Conservation (phyloP, 257 asterid genomes). For the Parsonsia alboflavescens region DNA sequence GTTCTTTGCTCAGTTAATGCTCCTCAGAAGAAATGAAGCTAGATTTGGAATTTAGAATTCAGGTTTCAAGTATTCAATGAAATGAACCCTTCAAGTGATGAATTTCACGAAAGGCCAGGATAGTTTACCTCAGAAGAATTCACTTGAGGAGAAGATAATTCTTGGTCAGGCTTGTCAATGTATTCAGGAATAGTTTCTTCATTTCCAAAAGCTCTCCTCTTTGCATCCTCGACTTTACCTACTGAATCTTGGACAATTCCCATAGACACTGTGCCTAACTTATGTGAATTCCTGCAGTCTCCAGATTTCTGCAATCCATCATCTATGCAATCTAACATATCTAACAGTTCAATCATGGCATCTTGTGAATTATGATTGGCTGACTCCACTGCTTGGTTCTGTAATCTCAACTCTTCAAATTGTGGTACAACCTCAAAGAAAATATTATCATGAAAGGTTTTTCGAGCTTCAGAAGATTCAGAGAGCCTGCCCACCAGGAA, state of each 20-base stretch:
- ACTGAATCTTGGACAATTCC: conserved; percentile 7
- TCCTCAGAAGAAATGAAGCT: neutral
- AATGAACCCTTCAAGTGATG: neutral
- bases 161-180: conserved; percentile 1
- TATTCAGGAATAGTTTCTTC: conserved; percentile 18
- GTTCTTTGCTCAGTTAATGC: neutral
- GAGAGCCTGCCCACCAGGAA: conserved; percentile 53
- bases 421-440: conserved; percentile 10
- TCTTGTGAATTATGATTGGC: neutral
- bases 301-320: conserved; percentile 18
- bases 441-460: conserved; percentile 17
- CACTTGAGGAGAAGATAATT: conserved; percentile 1
- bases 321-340: conserved; percentile 3
- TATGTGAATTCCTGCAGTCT: conserved; percentile 5
- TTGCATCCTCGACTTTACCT: conserved; percentile 14
- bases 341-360: neutral
- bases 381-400: conserved; percentile 4
- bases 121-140: conserved; percentile 25
- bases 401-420: conserved; percentile 3
- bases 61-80: neutral
- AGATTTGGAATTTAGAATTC: neutral
- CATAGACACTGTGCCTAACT: conserved; percentile 7
- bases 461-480: conserved; percentile 30
- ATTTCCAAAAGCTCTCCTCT: conserved; percentile 9
- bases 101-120: neutral